These are phyloP conservation scores for Murraya koenigii DNA, from an alignment of 345 rosid genomes.

Conservation along the genomic window DNA sequence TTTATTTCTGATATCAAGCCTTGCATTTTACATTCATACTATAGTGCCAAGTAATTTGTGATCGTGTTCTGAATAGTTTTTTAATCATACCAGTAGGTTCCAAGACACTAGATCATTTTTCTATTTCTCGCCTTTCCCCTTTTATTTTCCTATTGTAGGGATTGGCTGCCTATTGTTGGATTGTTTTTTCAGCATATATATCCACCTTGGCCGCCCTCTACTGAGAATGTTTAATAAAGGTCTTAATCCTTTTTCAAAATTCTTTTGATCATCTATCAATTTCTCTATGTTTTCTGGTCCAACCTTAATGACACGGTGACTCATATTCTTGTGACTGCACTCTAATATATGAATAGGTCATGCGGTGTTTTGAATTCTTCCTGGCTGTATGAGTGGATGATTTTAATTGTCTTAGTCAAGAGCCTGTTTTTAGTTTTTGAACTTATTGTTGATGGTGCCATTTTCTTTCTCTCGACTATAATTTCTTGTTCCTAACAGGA, in stretches of 20 bases:
- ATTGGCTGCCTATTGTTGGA: background rate
- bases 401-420: background rate
- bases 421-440: background rate
- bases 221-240: background rate
- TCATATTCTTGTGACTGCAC: background rate
- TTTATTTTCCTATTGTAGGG: background rate
- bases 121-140: background rate
- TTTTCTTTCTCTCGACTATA: background rate
- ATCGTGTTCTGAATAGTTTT: background rate
- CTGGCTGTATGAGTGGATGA: background rate
- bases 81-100: background rate
- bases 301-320: background rate
- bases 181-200: background rate
- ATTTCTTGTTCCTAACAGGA: constrained; percentile 22
- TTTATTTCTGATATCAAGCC: background rate
- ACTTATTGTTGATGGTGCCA: background rate
- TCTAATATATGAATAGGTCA: background rate
- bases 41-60: background rate
- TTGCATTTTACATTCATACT: background rate
- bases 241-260: background rate
- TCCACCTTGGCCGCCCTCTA: background rate
- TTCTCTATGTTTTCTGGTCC: background rate
- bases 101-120: background rate
- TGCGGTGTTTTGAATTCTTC: constrained; percentile 3
- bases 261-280: background rate